phyloP scores from a whole-genome alignment of 2,329 filamentous ascomycete species.

The Aspergillus novoparasiticus region DNA sequence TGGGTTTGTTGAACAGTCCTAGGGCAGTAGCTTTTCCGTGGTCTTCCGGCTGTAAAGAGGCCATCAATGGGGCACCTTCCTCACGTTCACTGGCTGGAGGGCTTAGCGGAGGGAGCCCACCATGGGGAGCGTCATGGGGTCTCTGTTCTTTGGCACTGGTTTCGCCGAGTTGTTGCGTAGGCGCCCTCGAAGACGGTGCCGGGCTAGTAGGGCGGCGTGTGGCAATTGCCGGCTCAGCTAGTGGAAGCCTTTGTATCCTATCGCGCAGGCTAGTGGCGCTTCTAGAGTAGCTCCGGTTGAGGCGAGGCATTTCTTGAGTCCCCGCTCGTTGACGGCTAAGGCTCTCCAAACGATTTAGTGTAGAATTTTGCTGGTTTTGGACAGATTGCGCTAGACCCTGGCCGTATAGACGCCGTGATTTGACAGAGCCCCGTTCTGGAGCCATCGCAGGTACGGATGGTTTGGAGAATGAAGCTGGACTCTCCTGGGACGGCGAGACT shows the following conservation, averaged over 20 bases:
- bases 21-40: constrained; percentile 78
- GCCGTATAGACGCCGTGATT: constrained; percentile 78
- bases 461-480: constrained; percentile 28
- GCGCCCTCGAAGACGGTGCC: constrained; percentile 41
- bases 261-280: constrained; percentile 71
- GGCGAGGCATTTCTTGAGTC: constrained; percentile 53
- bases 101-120: constrained; percentile 61
- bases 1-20: constrained; percentile 72
- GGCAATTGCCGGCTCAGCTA: constrained; percentile 26
- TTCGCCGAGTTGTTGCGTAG: constrained; percentile 43
- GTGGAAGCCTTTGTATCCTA: constrained; percentile 40
- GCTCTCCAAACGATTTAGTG: constrained; percentile 77
- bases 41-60: constrained; percentile 72
- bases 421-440: constrained; percentile 67
- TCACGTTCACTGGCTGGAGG: constrained; percentile 72
- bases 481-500: constrained; percentile 30
- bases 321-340: constrained; percentile 67
- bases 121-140: constrained; percentile 33
- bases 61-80: constrained; percentile 62
- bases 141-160: constrained; percentile 31
- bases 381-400: constrained; percentile 77
- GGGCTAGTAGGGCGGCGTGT: constrained; percentile 43
- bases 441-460: constrained; percentile 36
- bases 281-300: constrained; percentile 47
- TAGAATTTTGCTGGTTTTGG: constrained; percentile 76